Evolutionary conservation across 2,329 filamentous ascomycete genomes (phyloP), one percentile per base, ranked within the genome.

Genomic region (Trichoderma arundinaceum): DNA sequence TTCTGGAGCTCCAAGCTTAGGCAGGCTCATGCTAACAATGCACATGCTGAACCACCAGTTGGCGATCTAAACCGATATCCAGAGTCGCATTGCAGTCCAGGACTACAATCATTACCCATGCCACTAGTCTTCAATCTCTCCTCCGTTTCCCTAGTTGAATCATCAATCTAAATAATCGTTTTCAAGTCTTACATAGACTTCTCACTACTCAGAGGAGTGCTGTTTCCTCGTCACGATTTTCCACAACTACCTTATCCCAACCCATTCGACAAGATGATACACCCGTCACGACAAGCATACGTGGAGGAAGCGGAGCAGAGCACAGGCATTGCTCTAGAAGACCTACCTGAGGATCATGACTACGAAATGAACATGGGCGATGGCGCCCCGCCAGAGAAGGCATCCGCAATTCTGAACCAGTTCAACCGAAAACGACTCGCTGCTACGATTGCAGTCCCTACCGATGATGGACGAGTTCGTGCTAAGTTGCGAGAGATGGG

Each of bases 381-480:
- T 19, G 91, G 91, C 53, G 88, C 90, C 52, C 86, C 90, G 7
- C 86, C 91, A 4, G 91, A 95, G 75, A 92, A 92, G 76, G 92
- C 92, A 3, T 94, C 92, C 2, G 92, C 92, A 13, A 89, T 97
- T 63, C 82, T 96, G 19, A 90, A 87, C 39, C 94, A 98, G 76
- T 95, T 99, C 77, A 91, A 93, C 73, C 91, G 94, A 68, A 97
- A 97, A 79, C 88, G 93, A 73, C 87, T 92, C 74, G 94, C 93
- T 10, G 93, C 93, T 17, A 90, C 91, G 10, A 92, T 98, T 71
- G 90, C 91, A 12, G 95, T 99, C 3, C 95, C 94, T 0, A 99
- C 96, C 63, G 94, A 97, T 76, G 95, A 99, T 81, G 89, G 86
- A 68, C 88, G 91, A 72, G 94, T 99, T 54, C 91, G 93, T 67